Evolutionary conservation across 139 green algal genomes (phyloP).

Genomic region (Ettlia oleoabundans): DNA sequence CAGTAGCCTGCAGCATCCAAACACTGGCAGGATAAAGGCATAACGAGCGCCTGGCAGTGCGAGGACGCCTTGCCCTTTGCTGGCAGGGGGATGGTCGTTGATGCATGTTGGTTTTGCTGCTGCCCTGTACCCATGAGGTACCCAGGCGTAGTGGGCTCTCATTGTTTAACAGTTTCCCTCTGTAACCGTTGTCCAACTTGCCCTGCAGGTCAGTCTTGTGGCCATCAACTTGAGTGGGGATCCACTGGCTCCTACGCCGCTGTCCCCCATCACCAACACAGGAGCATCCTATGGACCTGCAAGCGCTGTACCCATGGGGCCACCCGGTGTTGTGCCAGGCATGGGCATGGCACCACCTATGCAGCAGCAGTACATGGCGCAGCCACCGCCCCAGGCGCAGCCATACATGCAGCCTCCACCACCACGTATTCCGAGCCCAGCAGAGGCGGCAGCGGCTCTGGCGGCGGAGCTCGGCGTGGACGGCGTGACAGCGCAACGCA

Average conservation of each 20-base stretch:
- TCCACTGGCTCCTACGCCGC: slow-evolving; percentile 34
- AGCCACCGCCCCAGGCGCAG: not conserved
- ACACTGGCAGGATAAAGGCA: no score
- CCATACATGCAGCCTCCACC: slow-evolving; percentile 26
- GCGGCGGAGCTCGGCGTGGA: slow-evolving; percentile 36
- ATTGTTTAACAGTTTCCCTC: no score
- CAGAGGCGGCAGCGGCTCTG: slow-evolving; percentile 8
- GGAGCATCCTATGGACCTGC: not conserved
- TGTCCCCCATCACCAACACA: slow-evolving; percentile 28
- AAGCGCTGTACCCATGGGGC: not conserved
- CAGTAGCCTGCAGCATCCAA: not conserved
- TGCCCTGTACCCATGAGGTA: no score
- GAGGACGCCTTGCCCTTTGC: no score
- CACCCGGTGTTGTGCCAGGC: not conserved
- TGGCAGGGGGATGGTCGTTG: no score
- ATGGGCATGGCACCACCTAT: not conserved
- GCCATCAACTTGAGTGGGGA: slow-evolving; percentile 87
- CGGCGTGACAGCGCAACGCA: slow-evolving; percentile 59
- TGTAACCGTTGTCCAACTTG: not conserved
- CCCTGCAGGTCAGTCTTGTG: slow-evolving; percentile 83
- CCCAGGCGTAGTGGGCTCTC: no score
- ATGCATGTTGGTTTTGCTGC: no score
- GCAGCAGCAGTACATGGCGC: slow-evolving; percentile 24
- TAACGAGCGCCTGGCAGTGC: not conserved
- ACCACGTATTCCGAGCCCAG: not conserved